Base-by-base conservation (phyloP, 495 filamentous ascomycete genomes). In the Penicillium cataractarum region DNA sequence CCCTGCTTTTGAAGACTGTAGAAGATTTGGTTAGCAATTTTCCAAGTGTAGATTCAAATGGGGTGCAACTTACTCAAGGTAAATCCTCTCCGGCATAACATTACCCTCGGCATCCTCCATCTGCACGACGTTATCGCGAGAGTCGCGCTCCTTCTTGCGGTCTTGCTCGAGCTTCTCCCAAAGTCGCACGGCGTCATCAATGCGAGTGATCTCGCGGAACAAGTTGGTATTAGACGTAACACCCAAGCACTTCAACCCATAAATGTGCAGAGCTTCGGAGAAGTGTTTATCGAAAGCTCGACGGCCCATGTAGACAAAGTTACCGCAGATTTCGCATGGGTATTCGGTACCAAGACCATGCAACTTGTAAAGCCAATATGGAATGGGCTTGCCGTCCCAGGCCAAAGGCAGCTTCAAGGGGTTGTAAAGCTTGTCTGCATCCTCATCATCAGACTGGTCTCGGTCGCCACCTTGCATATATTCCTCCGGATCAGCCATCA, bases 41-140 rank as follows among this genome's bases (percentile, higher is more conserved):
- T 13, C 19, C 15, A n/a, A 32, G 48, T 4, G 15, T 12, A 42
- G 6, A 13, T 13, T 49, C n/a, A 7, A 22, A 13, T 39, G 48
- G 35, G 39, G 62, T 57, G 19, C 33, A 10, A 79, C 81, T 40
- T 73, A 84, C 81, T 99, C 96, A 57, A 92, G 84, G 71, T 97
- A 99, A 42, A 99, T 92, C 80, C 96, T 96, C 80, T 96, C 90
- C 0, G 96, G 95, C 95, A 99, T 98, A 29, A 98, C 96, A 71
- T 98, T 98, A 48, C 95, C 95, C 71, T 96, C 90, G 0, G 86
- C 90, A 76, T 99, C 95, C 82, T 99, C 95, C 96, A 98, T 98
- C 80, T 99, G 92, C 33, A 97, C 91, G 1, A 98, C 86, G 51
- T 90, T 91, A 31, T 95, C 92, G 21, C 86, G 87, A 54, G 84